Percentiles rank a stretch among this genome's conserved stretches.
These are phyloP conservation scores for Microbotryum saponariae DNA, from an alignment of 1,284 basidiomycete species.

Conservation along the genomic window DNA sequence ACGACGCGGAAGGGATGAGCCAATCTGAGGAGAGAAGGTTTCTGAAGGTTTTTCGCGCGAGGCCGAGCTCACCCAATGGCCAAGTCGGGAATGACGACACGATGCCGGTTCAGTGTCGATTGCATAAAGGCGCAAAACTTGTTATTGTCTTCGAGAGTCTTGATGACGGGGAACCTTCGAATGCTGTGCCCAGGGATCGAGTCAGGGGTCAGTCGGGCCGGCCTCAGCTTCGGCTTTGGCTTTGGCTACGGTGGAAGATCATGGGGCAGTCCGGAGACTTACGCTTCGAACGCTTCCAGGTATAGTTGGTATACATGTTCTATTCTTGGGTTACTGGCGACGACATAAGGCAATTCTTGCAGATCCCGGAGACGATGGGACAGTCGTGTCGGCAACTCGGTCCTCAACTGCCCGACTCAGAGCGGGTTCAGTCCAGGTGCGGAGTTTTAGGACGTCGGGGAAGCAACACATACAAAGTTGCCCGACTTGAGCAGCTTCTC, in stretches of 20 bases:
- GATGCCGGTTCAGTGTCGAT: conserved; percentile 68
- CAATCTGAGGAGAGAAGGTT: conserved; percentile 19
- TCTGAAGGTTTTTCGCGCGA: conserved; percentile 38
- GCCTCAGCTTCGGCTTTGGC: conserved; percentile 68
- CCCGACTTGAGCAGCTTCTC: conserved; percentile 34
- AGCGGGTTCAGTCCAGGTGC: background rate
- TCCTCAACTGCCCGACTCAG: conserved; percentile 48
- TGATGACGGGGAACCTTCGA: conserved; percentile 65
- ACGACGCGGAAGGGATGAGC: conserved; percentile 4
- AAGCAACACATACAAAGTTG: conserved; percentile 31
- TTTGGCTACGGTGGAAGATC: conserved; percentile 36
- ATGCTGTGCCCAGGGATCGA: conserved; percentile 48
- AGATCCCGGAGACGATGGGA: conserved; percentile 80
- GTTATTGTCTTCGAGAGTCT: conserved; percentile 65
- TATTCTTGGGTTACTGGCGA: conserved; percentile 77
- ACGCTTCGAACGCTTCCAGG: conserved; percentile 49
- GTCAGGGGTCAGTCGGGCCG: conserved; percentile 54
- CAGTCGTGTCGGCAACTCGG: conserved; percentile 78
- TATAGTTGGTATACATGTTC: conserved; percentile 67
- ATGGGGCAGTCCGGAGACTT: conserved; percentile 35
- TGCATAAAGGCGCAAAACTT: conserved; percentile 66
- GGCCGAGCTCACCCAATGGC: conserved; percentile 44
- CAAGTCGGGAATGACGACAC: conserved; percentile 39
- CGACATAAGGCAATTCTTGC: conserved; percentile 76
- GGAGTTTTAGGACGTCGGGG: background rate